A percentile compares a stretch with the other conserved stretches of the same genome.
Conservation (phyloP, 1,284 basidiomycete species). For the Trichosporon sp. region DNA sequence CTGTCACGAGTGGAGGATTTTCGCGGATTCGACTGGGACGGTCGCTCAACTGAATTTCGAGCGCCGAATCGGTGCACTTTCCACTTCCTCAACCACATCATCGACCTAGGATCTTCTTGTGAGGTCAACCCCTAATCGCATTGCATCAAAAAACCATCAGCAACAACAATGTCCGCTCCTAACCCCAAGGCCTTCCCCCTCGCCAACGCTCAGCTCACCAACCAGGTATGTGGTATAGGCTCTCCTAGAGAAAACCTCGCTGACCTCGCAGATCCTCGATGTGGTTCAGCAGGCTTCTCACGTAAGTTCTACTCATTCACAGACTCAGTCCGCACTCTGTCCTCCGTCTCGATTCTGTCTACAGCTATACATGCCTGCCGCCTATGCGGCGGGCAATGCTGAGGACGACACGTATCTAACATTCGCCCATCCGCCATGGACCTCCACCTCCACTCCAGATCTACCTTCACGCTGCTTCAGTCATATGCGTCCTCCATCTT, state of each 20-base stretch:
- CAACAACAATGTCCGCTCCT: conserved; percentile 28
- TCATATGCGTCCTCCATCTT: too few species aligned
- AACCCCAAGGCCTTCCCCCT: conserved; percentile 88
- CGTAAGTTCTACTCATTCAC: conserved; percentile 20
- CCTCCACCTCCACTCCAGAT: too few species aligned
- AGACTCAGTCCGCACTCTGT: too few species aligned
- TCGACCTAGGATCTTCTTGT: conserved; percentile 35
- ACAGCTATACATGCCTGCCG: too few species aligned
- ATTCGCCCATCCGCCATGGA: too few species aligned
- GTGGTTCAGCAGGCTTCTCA: conserved; percentile 81
- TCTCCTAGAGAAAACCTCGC: not conserved
- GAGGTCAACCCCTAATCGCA: conserved; percentile 25
- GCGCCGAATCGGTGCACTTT: not conserved
- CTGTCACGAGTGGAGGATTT: not conserved
- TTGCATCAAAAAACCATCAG: conserved; percentile 10
- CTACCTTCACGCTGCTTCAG: too few species aligned
- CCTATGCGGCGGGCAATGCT: too few species aligned
- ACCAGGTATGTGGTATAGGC: conserved; percentile 62
- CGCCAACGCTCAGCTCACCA: conserved; percentile 82
- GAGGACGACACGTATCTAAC: too few species aligned
- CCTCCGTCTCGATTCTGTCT: too few species aligned
- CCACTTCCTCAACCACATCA: not conserved
- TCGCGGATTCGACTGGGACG: not conserved
- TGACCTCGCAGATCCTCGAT: conserved; percentile 66
- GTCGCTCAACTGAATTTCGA: not conserved